Evolutionary conservation across 768 basidiomycete species (phyloP).

Genomic region (Hericium coralloides): DNA sequence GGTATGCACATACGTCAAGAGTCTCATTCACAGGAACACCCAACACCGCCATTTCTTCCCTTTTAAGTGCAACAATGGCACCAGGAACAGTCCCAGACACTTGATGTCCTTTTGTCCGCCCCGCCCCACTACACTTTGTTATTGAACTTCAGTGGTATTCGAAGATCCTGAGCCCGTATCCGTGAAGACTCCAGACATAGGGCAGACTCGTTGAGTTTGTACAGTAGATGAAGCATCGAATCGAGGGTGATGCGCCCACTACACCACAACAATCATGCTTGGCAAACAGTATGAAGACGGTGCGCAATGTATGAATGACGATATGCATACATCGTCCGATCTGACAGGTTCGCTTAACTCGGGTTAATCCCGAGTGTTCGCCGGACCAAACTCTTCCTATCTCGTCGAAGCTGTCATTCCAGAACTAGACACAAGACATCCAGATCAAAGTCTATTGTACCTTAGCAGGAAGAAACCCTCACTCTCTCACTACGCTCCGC

Average conservation of each 20-base stretch:
- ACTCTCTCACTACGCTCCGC: conserved; percentile 77
- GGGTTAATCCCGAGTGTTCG: conserved; percentile 49
- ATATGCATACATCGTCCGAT: conserved; percentile 37
- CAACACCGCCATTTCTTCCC: conserved; percentile 87
- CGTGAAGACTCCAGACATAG: conserved; percentile 82
- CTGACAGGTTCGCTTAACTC: conserved; percentile 77
- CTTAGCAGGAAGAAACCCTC: no score
- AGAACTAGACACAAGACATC: conserved; percentile 42
- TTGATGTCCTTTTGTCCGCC: conserved; percentile 55
- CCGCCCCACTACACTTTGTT: conserved; percentile 53
- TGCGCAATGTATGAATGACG: background rate
- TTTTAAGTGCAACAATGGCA: conserved; percentile 74
- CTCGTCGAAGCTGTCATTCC: conserved; percentile 83
- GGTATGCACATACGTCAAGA: conserved; percentile 65
- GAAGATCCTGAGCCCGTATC: conserved; percentile 56
- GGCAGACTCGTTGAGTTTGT: conserved; percentile 68
- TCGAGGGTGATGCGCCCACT: conserved; percentile 36
- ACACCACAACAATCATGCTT: conserved; percentile 25
- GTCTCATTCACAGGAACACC: conserved; percentile 73
- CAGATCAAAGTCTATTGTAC: no score
- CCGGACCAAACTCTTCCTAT: conserved; percentile 68
- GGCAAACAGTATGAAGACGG: conserved; percentile 15
- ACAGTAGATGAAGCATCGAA: conserved; percentile 44
- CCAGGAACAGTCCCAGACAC: conserved; percentile 81
- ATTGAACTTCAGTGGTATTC: conserved; percentile 67